Base-by-base conservation (phyloP, 192 early-diverging fungal genomes). In the Umbelopsis sp. region DNA sequence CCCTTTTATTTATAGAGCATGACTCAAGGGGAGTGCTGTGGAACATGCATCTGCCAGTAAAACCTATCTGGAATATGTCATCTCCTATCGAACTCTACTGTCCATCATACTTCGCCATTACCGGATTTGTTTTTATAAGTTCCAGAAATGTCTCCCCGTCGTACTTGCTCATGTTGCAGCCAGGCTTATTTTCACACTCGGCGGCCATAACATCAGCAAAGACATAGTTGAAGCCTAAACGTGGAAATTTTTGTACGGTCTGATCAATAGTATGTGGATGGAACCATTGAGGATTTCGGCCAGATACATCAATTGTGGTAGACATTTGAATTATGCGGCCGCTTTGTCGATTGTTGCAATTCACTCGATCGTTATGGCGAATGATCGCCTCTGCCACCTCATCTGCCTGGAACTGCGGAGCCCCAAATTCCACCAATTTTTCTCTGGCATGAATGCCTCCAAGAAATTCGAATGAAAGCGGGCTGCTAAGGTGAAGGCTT, bases 381-480 rank as follows among this genome's bases (percentile, higher is more conserved):
- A 62, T 34, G 20, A 62, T 62, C 3, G 29, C 56, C 14, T 62
- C 56, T 5, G 56, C 56, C 2, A 62, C 56, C 8, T 62, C 29
- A 7, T 62, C 56, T 0, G 56, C 56, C n/a, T 62, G 56, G 20
- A 62, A 17, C 31, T 62, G 56, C 17, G 26, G 56, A 62, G 56
- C 56, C 3, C 56, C 56, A 62, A 62, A 62, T 32, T 62, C 56
- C 56, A 62, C 26, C 29, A 62, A 26, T 20, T 36, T 62, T 34
- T 62, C 56, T 29, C 56, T 22, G 3, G 56, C 56, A 62, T 62
- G 56, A 34, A 62, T 62, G 31, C 56, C 56, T 20, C 56, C 56
- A 12, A 62, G 14, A 17, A n/a, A 62, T 26, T 62, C 56, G 17
- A 62, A 62, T 0, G 56, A 62, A 8, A 62, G 56, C 29, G 31